Evolutionary conservation across 345 rosid genomes (phyloP), one percentile per base, ranked within the genome.

Genomic region (Hypericum androsaemum): DNA sequence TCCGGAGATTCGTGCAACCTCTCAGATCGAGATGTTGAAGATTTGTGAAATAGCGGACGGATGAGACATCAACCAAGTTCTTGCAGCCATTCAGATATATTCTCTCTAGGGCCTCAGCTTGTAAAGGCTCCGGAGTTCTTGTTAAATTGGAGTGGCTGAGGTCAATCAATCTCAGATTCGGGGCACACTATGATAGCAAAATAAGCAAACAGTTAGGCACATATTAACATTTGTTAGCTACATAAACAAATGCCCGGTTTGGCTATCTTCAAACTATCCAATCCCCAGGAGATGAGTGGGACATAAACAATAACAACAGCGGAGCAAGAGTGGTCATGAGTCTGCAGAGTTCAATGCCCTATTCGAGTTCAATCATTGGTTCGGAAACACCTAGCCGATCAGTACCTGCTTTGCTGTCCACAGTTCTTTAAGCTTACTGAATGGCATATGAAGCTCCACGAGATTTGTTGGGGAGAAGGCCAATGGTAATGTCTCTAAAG

Each of bases 361-460:
- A 1, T 22, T 1, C 4, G 32, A 22, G 4, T 1, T 22, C 32
- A 22, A 22, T 22, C 32, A 22, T 22, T 22, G 32, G 2, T 22
- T 22, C 32, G 4, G 32, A 22, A n/a, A 22, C 32, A 22, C 32
- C 32, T 22, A 22, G 32, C 32, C 4, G 32, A 22, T 22, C 32
- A 22, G 12, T 57, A 57, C 60, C 52, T 44, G 50, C 0, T 5
- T 7, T 12, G 36, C 52, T 8, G 16, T 45, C 59, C 59, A 55
- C 0, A 55, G 59, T 43, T 14, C n/a, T 43, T 55, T 12, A 0
- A 55, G 12, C 2, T n/a, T 0, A 35, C 59, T 32, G 17, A 7
- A 43, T 1, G n/a, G 5, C 28, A 55, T 12, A n/a, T 43, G 7
- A 43, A 55, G 59, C 13, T 55, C 59, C 28, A 43, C 39, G 14